phyloP scores from a whole-genome alignment of 208 protist genomes.

The Trypanosoma scelopori region DNA sequence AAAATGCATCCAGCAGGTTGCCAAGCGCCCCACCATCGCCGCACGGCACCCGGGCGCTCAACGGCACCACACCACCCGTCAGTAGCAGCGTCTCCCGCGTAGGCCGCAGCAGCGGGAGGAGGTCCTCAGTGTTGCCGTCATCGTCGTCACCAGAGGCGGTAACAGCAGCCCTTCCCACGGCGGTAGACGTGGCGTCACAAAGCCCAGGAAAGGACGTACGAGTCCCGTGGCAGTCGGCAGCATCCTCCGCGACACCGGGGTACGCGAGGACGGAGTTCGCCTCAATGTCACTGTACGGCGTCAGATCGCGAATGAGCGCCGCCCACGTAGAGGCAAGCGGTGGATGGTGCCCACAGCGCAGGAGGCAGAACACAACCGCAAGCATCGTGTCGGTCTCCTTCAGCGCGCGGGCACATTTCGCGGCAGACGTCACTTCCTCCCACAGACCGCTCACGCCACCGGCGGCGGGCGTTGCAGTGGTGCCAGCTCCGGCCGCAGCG shows the following conservation, averaged over 20 bases:
- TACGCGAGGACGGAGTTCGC: constrained; percentile 56
- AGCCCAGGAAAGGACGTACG: no score
- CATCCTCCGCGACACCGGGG: constrained; percentile 37
- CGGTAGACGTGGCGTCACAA: no score
- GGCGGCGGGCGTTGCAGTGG: neutral
- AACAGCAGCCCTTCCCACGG: neutral
- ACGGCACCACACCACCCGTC: constrained; percentile 75
- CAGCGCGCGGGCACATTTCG: constrained; percentile 40
- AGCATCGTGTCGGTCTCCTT: constrained; percentile 75
- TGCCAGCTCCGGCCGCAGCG: neutral
- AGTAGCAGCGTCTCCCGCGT: constrained; percentile 78
- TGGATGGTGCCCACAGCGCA: constrained; percentile 35
- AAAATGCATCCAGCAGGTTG: constrained; percentile 43
- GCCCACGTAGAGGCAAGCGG: constrained; percentile 35
- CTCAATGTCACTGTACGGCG: constrained; percentile 61
- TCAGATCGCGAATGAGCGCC: constrained; percentile 45
- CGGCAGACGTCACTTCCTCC: constrained; percentile 36
- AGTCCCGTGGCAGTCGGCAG: neutral
- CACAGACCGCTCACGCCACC: constrained; percentile 31
- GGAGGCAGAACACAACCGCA: constrained; percentile 38
- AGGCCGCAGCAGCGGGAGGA: constrained; percentile 23
- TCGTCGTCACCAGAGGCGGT: neutral
- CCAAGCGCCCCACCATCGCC: constrained; percentile 45
- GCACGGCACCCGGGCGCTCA: constrained; percentile 64
- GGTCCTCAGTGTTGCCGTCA: neutral